Evolutionary conservation across 768 basidiomycete species (phyloP).

Genomic region (Auricularia sp.): DNA sequence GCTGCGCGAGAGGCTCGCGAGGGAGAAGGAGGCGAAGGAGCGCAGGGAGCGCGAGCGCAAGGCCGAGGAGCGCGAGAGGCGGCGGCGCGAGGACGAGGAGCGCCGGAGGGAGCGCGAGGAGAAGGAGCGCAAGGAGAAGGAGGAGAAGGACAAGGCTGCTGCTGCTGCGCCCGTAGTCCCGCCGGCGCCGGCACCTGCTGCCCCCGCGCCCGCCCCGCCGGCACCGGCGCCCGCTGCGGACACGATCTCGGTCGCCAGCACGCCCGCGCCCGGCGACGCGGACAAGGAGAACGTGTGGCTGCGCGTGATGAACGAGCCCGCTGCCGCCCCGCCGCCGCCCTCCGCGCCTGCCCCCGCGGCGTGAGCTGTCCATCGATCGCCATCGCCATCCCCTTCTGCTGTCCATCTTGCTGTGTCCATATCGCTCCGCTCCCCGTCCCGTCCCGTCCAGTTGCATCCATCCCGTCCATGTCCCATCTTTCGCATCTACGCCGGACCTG

Average conservation of each 20-base stretch:
- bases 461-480: not conserved
- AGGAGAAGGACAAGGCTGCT: slow-evolving; percentile 8
- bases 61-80: slow-evolving; percentile 13
- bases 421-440: not conserved
- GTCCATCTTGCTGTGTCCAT: not conserved
- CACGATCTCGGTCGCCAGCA: not conserved
- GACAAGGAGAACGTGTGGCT: not conserved
- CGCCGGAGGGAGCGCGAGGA: slow-evolving; percentile 37
- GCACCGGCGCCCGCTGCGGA: not conserved
- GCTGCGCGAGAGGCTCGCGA: slow-evolving; percentile 60
- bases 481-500: no score
- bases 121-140: slow-evolving; percentile 39
- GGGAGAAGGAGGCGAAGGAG: slow-evolving; percentile 65
- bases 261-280: not conserved
- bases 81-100: slow-evolving; percentile 9
- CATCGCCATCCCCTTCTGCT: not conserved
- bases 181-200: not conserved
- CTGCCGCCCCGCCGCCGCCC: not conserved
- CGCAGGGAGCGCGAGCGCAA: slow-evolving; percentile 39
- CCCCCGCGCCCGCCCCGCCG: not conserved
- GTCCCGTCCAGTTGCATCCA: not conserved
- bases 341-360: not conserved
- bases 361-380: not conserved
- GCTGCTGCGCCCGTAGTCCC: not conserved
- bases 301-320: not conserved